Base-by-base conservation (phyloP, 2,329 filamentous ascomycete genomes). In the Monascus ruber region DNA sequence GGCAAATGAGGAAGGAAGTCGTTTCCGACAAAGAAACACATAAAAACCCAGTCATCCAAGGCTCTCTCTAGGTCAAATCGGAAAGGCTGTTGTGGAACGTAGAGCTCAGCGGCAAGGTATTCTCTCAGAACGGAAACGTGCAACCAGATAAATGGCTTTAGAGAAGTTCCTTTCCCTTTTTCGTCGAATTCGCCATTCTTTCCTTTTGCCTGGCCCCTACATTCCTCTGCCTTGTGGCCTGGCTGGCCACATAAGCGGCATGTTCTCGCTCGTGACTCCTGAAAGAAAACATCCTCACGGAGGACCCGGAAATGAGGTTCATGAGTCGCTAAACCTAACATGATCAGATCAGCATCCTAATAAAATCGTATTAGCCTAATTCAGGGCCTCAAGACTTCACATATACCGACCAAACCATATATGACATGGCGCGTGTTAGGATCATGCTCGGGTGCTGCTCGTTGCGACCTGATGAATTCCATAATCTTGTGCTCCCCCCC, bases 401-500 rank as follows among this genome's bases (percentile, higher is more conserved):
- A 31, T 25, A 35, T 29, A 52, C 62, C 36, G 53, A 65, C 63
- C 49, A 98, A 73, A 36, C 91, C 91, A 59, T 98, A 98, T 46
- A 98, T 95, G 53, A 98, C 93, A 66, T 98, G 91, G 44, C 85
- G 83, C 24, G 91, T 96, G 61, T 98, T 96, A 24, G 91, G 91
- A 55, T 98, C 82, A 62, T 98, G 87, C 47, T 93, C 82, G 4
- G 88, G 82, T 38, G 85, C 91, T 36, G 83, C 78, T 54, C 91
- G 80, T 64, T 98, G 93, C 31, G 89, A 94, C 54, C 91, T 81
- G 49, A 98, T 78, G 60, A 96, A 98, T 51, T 91, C 81, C 91
- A 98, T 98, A 57, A 98, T 96, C 65, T 98, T 98, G 64, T 98
- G 91, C 68, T 98, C 91, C 59, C 91, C 91, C 67, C 98, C 91